phyloP scores from a whole-genome alignment of 2,329 filamentous ascomycete genomes.

The Diaporthe sp. region DNA sequence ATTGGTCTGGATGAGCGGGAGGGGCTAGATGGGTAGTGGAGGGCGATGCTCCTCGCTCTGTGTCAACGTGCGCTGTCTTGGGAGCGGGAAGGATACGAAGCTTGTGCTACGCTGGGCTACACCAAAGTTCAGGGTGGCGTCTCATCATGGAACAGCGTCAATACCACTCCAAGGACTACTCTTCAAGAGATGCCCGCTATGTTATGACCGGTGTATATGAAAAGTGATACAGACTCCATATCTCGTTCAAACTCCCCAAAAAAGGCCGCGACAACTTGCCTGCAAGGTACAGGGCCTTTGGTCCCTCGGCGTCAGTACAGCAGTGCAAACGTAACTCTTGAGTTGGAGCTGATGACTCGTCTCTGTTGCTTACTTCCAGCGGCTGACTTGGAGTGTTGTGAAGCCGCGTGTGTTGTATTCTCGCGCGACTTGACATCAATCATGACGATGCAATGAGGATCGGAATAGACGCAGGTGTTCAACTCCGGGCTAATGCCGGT shows the following conservation, averaged over 20 bases:
- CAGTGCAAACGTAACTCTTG: neutral
- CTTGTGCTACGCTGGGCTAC: neutral
- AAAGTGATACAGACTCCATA: neutral
- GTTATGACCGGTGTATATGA: neutral
- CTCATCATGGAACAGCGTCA: neutral
- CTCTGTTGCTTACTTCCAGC: neutral
- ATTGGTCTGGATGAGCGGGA: constrained; percentile 87
- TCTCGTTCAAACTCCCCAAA: neutral
- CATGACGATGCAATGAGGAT: neutral
- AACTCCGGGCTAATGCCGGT: neutral
- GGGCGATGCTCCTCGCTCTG: neutral
- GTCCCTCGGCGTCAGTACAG: neutral
- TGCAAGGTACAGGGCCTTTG: neutral
- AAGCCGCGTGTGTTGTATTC: neutral
- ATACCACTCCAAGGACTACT: neutral
- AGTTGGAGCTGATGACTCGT: neutral
- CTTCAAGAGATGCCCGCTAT: neutral
- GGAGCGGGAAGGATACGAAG: neutral
- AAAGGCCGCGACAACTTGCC: neutral
- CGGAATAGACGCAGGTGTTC: neutral
- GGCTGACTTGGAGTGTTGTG: neutral
- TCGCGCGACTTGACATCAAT: neutral
- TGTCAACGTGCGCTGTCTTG: neutral
- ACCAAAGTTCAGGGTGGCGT: neutral
- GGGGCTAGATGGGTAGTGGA: constrained; percentile 51